phyloP scores from a whole-genome alignment of 345 rosid genomes.

The Passiflora organensis region DNA sequence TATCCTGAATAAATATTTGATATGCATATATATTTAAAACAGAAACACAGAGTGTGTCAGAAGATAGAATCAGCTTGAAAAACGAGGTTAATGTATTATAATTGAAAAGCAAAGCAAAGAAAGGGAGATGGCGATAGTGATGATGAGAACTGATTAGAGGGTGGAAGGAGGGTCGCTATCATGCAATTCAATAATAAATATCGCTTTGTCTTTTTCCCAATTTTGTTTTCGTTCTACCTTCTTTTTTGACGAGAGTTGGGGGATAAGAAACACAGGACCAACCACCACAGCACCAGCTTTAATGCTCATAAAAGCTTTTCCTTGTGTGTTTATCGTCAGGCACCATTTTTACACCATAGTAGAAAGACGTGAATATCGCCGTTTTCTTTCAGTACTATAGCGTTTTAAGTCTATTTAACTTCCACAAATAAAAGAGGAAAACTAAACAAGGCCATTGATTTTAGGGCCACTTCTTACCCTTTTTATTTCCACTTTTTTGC shows the following conservation, averaged over 20 bases:
- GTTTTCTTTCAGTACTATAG: too few relatives aligned
- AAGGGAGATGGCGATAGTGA: conserved; percentile 32
- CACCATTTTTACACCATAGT: too few relatives aligned
- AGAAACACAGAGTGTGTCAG: conserved; percentile 37
- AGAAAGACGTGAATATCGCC: too few relatives aligned
- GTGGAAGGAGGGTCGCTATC: conserved; percentile 23
- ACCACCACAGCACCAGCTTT: conserved; percentile 44
- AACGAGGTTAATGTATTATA: conserved; percentile 41
- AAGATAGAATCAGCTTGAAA: conserved; percentile 61
- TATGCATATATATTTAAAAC: too few relatives aligned
- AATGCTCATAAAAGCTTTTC: conserved; percentile 13
- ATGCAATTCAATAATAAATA: conserved; percentile 39
- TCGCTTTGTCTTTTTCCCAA: conserved; percentile 37
- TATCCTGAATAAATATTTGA: too few relatives aligned
- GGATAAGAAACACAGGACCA: conserved; percentile 50
- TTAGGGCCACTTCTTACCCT: too few relatives aligned
- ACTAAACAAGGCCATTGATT: too few relatives aligned
- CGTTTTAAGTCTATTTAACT: too few relatives aligned
- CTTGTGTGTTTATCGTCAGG: background rate
- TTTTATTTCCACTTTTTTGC: too few relatives aligned
- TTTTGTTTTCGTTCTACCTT: conserved; percentile 20
- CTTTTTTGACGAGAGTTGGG: conserved; percentile 44
- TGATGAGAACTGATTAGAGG: conserved; percentile 12
- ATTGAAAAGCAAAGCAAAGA: conserved; percentile 20
- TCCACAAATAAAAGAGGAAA: too few relatives aligned